Base-by-base conservation (phyloP, 164 flowering plant genomes). In the Macadamia integrifolia region DNA sequence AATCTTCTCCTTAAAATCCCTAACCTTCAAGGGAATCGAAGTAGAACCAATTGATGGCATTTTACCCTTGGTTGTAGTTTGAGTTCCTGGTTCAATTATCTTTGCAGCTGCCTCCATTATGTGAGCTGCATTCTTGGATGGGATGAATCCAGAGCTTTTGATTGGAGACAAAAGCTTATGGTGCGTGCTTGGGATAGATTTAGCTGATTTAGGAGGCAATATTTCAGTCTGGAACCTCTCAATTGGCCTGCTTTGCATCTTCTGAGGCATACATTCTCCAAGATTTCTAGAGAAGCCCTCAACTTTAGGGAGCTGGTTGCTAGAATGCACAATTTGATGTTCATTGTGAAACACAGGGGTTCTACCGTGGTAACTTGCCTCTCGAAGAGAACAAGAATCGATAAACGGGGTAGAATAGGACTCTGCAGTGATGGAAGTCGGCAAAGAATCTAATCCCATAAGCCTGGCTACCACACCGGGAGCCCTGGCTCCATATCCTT, bases 401-500 rank as follows among this genome's bases (percentile, higher is more conserved):
- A 75, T 85, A 70, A 80, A 70, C 0, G 96, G 93, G 68, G 83
- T 82, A 48, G 82, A 75, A 58, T 80, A 77, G 40, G 95, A 81
- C 64, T 91, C 96, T 2, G 69, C 42, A 58, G 60, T 62, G 72
- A 57, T 76, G 30, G 86, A 74, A 55, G 90, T 76, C 23, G 98
- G 98, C 79, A 93, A 70, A 7, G 92, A 84, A 66, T 93, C 96
- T 75, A 93, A 76, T 59, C 99, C 99, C 99, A 95, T 95, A 57
- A 95, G 94, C 77, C 92, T 79, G 17, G 98, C 99, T 9, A 95
- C 97, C 9, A 92, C 97, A 13, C 90, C 77, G 9, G 99, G 99
- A 35, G 88, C 89, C 77, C 71, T 87, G 9, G 62, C 74, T 72
- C 87, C 89, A 68, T 58, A 79, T 44, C 80, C 82, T 31, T 95